Evolutionary conservation across 148 eudicot species (phyloP).

Genomic region (Cornus kousa): DNA sequence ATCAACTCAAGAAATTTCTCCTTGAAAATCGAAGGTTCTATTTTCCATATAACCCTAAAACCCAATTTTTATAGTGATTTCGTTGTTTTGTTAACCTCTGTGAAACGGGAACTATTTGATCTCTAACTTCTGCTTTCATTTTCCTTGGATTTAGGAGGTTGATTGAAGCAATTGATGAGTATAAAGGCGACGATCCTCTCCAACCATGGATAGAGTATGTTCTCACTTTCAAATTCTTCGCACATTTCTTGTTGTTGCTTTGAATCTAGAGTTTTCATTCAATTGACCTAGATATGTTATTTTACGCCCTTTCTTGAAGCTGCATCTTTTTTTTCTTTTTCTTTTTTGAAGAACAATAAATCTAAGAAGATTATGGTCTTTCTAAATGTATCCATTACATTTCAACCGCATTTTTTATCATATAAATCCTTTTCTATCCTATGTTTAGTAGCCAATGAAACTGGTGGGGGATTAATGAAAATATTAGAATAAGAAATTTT

Average conservation of each 20-base stretch:
- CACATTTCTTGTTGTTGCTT: neutral
- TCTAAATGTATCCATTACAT: neutral
- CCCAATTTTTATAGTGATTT: neutral
- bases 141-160: conserved; percentile 44
- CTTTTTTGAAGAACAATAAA: neutral
- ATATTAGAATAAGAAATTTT: no score
- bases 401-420: neutral
- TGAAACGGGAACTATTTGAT: neutral
- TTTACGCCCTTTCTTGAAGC: neutral
- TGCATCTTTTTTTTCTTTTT: neutral
- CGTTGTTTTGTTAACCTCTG: no score
- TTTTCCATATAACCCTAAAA: neutral
- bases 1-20: conserved; percentile 53
- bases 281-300: no score
- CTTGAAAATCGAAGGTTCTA: conserved; percentile 51
- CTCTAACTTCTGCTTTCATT: neutral
- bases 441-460: neutral
- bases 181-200: conserved; percentile 86
- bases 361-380: neutral
- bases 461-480: neutral
- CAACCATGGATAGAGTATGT: conserved; percentile 86
- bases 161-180: conserved; percentile 66
- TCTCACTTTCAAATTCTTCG: no score
- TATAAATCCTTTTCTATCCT: neutral
- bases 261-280: no score